phyloP scores from a whole-genome alignment of 495 filamentous ascomycete genomes.

The Podospora anserina region DNA sequence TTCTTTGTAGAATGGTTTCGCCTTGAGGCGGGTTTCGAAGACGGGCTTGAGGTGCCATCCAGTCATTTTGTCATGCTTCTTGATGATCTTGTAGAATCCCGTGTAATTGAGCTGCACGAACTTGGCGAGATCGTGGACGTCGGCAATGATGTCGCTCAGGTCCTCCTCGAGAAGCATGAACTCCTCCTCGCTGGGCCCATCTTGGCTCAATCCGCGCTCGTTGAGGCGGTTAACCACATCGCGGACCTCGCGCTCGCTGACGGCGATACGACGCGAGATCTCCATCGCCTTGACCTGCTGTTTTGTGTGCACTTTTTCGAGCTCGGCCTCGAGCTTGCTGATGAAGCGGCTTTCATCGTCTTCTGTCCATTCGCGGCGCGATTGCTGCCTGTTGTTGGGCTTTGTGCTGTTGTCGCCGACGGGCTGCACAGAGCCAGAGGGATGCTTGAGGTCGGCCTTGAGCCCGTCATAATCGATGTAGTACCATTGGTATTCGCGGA shows the following conservation, averaged over 20 bases:
- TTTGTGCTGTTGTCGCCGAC: slow-evolving; percentile 17
- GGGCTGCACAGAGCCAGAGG: slow-evolving; percentile 51
- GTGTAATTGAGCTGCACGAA: slow-evolving; percentile 99
- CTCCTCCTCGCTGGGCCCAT: slow-evolving; percentile 78
- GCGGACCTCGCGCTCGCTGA: slow-evolving; percentile 81
- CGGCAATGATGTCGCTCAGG: slow-evolving; percentile 95
- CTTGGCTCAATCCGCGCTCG: slow-evolving; percentile 50
- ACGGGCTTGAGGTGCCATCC: slow-evolving; percentile 90
- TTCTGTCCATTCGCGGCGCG: slow-evolving; percentile 72
- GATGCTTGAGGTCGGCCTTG: slow-evolving; percentile 78
- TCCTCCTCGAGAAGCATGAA: slow-evolving; percentile 93
- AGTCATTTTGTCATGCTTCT: slow-evolving; percentile 99
- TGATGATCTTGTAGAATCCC: slow-evolving; percentile 99
- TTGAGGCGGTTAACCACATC: slow-evolving; percentile 77
- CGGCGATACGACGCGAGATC: slow-evolving; percentile 83
- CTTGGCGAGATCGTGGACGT: slow-evolving; percentile 97
- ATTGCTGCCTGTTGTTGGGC: slow-evolving; percentile 27
- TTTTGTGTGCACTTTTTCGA: slow-evolving; percentile 96
- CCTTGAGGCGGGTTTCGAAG: slow-evolving; percentile 87
- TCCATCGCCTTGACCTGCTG: slow-evolving; percentile 94
- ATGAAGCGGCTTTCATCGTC: slow-evolving; percentile 92
- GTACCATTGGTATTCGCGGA: slow-evolving; percentile 93
- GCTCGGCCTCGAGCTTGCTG: slow-evolving; percentile 75
- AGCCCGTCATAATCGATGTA: slow-evolving; percentile 97
- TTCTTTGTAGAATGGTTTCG: slow-evolving; percentile 96